Evolutionary conservation across 805 yeast species (phyloP).

Genomic region (Candida andamanensis): DNA sequence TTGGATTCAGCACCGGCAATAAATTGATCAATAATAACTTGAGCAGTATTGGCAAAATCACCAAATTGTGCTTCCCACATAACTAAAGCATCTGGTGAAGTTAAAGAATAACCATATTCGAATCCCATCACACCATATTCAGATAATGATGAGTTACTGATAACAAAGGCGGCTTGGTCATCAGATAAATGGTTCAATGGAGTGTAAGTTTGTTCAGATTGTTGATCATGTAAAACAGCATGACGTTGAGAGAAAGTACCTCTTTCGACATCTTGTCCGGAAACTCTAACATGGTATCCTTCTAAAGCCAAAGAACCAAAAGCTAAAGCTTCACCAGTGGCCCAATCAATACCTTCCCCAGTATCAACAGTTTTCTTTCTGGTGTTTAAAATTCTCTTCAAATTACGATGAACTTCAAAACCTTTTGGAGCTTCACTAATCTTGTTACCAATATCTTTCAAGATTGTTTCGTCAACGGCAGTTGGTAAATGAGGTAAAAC

Average conservation of each 20-base stretch:
- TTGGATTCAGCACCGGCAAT: conserved; percentile 95
- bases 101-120: conserved; percentile 97
- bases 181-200: conserved; percentile 79
- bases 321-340: conserved; percentile 99
- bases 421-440: conserved; percentile 82
- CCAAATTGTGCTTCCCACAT: conserved; percentile 99
- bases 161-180: conserved; percentile 79
- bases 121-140: conserved; percentile 99
- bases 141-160: conserved; percentile 91
- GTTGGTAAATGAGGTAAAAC: conserved; percentile 95
- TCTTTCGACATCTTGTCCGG: conserved; percentile 99
- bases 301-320: conserved; percentile 88
- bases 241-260: conserved; percentile 99
- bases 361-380: conserved; percentile 82
- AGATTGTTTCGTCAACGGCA: conserved; percentile 64
- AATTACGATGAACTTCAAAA: conserved; percentile 89
- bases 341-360: conserved; percentile 97
- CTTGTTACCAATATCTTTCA: conserved; percentile 73
- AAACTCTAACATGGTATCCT: conserved; percentile 94
- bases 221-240: conserved; percentile 95
- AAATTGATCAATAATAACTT: conserved; percentile 95
- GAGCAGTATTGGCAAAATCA: conserved; percentile 99
- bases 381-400: conserved; percentile 86
- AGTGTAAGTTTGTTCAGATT: conserved; percentile 72
- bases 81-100: conserved; percentile 94